Evolutionary conservation across 352 stramenopile species (phyloP).

Genomic region (Thraustotheca clavata): DNA sequence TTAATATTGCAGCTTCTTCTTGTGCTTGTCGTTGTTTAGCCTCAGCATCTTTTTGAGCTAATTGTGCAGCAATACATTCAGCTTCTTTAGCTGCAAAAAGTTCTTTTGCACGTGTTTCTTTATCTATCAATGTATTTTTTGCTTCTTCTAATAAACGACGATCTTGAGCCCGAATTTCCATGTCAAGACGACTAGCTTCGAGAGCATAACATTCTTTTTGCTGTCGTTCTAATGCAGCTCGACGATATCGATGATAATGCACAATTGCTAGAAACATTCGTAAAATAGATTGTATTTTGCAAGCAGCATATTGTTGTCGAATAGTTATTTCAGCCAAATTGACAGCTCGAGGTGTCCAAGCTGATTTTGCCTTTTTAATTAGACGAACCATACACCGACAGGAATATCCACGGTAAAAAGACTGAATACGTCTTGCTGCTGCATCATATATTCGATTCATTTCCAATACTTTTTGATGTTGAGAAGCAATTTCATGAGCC

Average conservation of each 20-base stretch:
- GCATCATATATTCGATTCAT: constrained; percentile 5
- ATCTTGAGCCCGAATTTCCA: not conserved
- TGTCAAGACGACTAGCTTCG: not conserved
- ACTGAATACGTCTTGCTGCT: constrained; percentile 23
- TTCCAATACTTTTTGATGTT: constrained; percentile 4
- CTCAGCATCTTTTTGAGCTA: constrained; percentile 7
- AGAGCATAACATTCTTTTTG: too few species aligned
- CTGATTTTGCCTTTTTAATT: too few species aligned
- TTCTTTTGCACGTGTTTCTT: not conserved
- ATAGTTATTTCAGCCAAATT: too few species aligned
- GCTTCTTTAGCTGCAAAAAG: not conserved
- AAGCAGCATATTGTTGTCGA: not conserved
- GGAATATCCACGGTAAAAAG: not conserved
- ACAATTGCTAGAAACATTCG: not conserved
- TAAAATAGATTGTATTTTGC: constrained; percentile 7
- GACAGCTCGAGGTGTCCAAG: too few species aligned
- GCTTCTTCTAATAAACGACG: constrained; percentile 15
- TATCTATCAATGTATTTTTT: not conserved
- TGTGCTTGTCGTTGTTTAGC: not conserved
- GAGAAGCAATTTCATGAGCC: not conserved
- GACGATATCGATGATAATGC: not conserved
- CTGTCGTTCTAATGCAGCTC: not conserved
- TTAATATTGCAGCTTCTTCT: not conserved
- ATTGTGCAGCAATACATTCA: constrained; percentile 7
- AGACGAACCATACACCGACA: constrained; percentile 2